Evolutionary conservation across 805 yeast genomes (phyloP).

Genomic region (Yarrowia deformans): DNA sequence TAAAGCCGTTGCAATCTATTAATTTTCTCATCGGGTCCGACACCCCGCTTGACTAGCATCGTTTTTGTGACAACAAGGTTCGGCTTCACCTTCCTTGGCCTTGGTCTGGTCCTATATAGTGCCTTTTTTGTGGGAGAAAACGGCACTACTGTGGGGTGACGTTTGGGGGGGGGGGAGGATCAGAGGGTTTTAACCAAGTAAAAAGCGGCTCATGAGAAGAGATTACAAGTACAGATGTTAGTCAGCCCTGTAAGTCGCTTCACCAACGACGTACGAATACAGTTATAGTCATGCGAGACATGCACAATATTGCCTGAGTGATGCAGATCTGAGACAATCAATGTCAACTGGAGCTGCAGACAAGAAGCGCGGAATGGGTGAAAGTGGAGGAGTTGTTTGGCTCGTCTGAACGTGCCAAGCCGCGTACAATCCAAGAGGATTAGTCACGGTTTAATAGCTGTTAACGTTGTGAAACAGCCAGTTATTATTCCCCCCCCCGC

Average conservation of each 20-base stretch:
- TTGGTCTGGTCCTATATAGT: slow-evolving; percentile 8
- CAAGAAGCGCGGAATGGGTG: not conserved
- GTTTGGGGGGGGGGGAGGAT: not conserved
- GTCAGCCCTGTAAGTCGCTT: not conserved
- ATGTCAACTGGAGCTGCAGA: not conserved
- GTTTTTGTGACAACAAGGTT: slow-evolving; percentile 13
- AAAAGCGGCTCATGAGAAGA: not conserved
- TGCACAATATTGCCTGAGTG: slow-evolving; percentile 23
- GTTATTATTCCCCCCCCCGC: too few species aligned
- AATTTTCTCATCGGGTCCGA: slow-evolving; percentile 12
- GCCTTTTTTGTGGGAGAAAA: not conserved
- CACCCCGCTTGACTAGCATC: slow-evolving; percentile 15
- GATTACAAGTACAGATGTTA: too few species aligned
- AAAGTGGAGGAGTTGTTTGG: too few species aligned
- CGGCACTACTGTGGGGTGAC: not conserved
- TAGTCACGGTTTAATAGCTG: too few species aligned
- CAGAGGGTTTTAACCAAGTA: not conserved
- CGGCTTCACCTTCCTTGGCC: not conserved
- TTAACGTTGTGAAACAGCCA: too few species aligned
- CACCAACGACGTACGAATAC: not conserved
- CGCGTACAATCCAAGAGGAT: too few species aligned
- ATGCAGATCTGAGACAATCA: slow-evolving; percentile 22
- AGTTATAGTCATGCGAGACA: slow-evolving; percentile 36
- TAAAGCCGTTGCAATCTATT: not conserved
- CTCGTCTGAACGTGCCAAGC: too few species aligned